phyloP scores from a whole-genome alignment of 1,284 basidiomycete species.

The Volvariella surrecta region DNA sequence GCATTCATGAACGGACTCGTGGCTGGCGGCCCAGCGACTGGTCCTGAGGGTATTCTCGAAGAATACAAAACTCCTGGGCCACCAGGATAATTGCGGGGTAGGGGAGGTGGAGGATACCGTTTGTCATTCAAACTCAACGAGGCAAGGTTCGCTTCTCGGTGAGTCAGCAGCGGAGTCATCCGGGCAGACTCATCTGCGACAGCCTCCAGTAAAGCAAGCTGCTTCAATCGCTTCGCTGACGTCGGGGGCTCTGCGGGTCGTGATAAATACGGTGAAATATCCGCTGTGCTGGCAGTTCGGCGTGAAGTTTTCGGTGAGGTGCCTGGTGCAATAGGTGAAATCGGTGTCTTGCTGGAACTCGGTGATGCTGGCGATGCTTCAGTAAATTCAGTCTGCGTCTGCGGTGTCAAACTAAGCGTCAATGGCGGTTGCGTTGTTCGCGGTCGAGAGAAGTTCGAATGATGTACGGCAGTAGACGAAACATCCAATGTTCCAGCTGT shows the following conservation, averaged over 20 bases:
- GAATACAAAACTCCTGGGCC: conserved; percentile 2
- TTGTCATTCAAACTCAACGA: conserved; percentile 4
- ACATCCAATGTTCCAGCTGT: background rate
- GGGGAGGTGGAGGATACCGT: background rate
- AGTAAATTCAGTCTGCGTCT: background rate
- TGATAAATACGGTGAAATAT: conserved; percentile 58
- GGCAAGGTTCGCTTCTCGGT: conserved; percentile 20
- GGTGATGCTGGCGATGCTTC: background rate
- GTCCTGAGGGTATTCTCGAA: background rate
- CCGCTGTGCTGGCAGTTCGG: conserved; percentile 35
- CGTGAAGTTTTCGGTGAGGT: conserved; percentile 19
- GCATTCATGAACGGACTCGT: conserved; percentile 19
- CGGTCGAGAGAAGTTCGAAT: background rate
- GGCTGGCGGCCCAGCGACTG: background rate
- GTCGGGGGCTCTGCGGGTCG: conserved; percentile 37
- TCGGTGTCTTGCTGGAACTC: background rate
- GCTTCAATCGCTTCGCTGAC: conserved; percentile 56
- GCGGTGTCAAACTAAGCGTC: no score
- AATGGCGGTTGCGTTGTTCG: background rate
- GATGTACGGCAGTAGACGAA: background rate
- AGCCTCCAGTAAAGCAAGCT: conserved; percentile 66
- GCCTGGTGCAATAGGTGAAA: conserved; percentile 7
- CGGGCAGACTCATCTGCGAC: conserved; percentile 64
- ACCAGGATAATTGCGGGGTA: background rate
- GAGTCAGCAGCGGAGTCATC: conserved; percentile 39